Percentiles rank a stretch among this genome's conserved stretches.
Conservation (phyloP, 2,329 filamentous ascomycete genomes). For the Paecilomyces dactylethromorphus region DNA sequence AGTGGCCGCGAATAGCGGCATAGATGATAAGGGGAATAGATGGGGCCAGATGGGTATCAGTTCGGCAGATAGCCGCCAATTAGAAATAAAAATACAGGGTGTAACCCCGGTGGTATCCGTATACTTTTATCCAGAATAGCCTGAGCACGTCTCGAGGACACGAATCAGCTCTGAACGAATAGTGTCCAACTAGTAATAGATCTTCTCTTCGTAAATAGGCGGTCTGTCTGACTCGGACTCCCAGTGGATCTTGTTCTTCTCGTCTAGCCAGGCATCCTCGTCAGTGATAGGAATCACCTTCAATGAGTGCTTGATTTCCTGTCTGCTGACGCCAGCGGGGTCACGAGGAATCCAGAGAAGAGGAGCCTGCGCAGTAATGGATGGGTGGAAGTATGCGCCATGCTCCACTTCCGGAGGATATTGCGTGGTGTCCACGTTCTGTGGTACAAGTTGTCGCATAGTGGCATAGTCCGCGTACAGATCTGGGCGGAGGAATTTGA, state of each 20-base stretch:
- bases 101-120: neutral
- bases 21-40: neutral
- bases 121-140: neutral
- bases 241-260: conserved; percentile 62
- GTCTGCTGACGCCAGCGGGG: conserved; percentile 63
- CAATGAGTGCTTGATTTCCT: conserved; percentile 68
- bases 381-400: conserved; percentile 69
- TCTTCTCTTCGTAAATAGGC: conserved; percentile 54
- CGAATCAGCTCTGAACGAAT: neutral
- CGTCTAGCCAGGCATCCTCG: conserved; percentile 63
- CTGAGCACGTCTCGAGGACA: neutral
- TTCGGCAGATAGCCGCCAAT: neutral
- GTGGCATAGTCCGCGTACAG: conserved; percentile 65
- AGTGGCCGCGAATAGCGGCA: no score
- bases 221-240: conserved; percentile 49
- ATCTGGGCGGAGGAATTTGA: conserved; percentile 68
- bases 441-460: conserved; percentile 63
- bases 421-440: conserved; percentile 46
- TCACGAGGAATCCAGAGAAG: conserved; percentile 84
- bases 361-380: conserved; percentile 56
- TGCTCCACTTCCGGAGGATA: conserved; percentile 58
- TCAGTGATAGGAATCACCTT: conserved; percentile 74
- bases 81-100: neutral
- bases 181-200: conserved; percentile 38
- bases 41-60: neutral